phyloP scores from a whole-genome alignment of 225 moss, liverwort and hornwort genomes.

The Lunularia cruciata region DNA sequence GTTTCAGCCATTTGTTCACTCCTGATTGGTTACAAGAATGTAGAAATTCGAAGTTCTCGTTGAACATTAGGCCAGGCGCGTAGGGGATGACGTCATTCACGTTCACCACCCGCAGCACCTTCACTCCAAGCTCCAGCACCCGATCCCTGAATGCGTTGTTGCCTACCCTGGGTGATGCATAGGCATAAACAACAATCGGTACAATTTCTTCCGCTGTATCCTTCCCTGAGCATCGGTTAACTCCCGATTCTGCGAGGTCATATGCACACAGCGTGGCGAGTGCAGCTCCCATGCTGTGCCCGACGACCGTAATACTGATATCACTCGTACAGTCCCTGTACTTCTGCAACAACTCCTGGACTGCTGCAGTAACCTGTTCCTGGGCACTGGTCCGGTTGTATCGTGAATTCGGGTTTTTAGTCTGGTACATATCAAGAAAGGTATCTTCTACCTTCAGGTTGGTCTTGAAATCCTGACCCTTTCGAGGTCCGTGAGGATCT shows the following conservation, averaged over 20 bases:
- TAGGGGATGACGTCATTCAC: constrained; percentile 51
- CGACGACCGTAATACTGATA: constrained; percentile 64
- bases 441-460: constrained; percentile 30
- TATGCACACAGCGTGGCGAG: constrained; percentile 63
- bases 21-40: background rate
- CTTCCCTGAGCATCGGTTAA: constrained; percentile 24
- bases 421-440: constrained; percentile 13
- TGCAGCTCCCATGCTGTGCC: constrained; percentile 70
- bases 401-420: too few relatives aligned
- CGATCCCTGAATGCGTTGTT: constrained; percentile 53
- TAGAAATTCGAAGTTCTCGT: constrained; percentile 19
- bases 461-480: too few relatives aligned
- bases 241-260: constrained; percentile 52
- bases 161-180: constrained; percentile 63
- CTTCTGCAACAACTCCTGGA: constrained; percentile 46
- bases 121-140: constrained; percentile 47
- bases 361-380: too few relatives aligned
- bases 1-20: background rate
- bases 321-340: constrained; percentile 58
- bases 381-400: constrained; percentile 3
- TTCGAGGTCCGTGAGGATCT: constrained; percentile 71
- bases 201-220: constrained; percentile 10
- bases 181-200: constrained; percentile 60
- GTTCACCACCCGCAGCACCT: constrained; percentile 63
- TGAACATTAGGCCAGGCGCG: too few relatives aligned